phyloP scores from a whole-genome alignment of 1,139 yeast genomes.

The Eremothecium cymbalariae region DNA sequence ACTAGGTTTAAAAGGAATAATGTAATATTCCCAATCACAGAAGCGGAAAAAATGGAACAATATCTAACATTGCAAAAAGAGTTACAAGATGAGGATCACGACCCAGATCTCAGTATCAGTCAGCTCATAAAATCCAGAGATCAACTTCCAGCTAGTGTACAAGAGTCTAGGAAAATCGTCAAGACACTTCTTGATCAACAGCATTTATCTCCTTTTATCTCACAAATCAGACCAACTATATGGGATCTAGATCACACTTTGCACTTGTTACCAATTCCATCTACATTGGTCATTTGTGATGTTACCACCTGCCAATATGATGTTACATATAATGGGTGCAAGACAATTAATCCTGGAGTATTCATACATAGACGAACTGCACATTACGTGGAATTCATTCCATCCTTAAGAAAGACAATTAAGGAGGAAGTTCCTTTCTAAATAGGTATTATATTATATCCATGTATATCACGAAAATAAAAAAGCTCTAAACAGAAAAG shows the following conservation, averaged over 20 bases:
- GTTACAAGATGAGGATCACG: slow-evolving; percentile 12
- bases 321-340: slow-evolving; percentile 75
- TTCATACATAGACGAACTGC: slow-evolving; percentile 45
- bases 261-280: slow-evolving; percentile 71
- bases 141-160: slow-evolving; percentile 34
- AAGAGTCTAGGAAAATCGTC: slow-evolving; percentile 67
- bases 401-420: slow-evolving; percentile 45
- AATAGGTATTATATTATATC: slow-evolving; percentile 7
- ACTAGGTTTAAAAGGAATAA: slow-evolving; percentile 64
- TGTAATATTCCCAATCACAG: slow-evolving; percentile 42
- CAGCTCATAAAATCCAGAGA: slow-evolving; percentile 26
- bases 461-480: slow-evolving; percentile 2
- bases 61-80: slow-evolving; percentile 16
- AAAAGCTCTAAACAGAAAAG: too few species aligned
- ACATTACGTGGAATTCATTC: slow-evolving; percentile 64
- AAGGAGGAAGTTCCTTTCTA: slow-evolving; percentile 43
- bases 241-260: slow-evolving; percentile 66
- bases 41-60: slow-evolving; percentile 30
- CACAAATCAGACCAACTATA: slow-evolving; percentile 50
- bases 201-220: slow-evolving; percentile 70
- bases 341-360: slow-evolving; percentile 63
- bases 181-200: slow-evolving; percentile 84
- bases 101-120: slow-evolving; percentile 18
- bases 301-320: slow-evolving; percentile 63
- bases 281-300: slow-evolving; percentile 58